These are phyloP conservation scores for Rhododendron molle DNA, from an alignment of 148 eudicot genomes.

Conservation along the genomic window DNA sequence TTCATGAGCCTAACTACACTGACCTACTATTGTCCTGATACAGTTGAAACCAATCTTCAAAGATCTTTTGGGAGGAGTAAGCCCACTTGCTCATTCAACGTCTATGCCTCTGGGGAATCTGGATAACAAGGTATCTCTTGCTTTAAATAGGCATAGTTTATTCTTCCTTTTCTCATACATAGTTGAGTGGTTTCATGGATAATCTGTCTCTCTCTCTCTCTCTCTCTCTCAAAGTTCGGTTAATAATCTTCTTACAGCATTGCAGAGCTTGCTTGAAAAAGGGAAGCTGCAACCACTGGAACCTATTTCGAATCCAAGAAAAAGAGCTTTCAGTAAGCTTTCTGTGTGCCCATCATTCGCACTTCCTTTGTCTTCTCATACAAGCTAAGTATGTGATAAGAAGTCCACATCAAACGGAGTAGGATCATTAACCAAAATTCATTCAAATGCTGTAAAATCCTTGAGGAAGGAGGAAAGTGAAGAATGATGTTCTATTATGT, in stretches of 20 bases:
- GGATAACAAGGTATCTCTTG: constrained; percentile 36
- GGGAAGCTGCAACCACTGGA: constrained; percentile 39
- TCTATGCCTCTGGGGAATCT: constrained; percentile 27
- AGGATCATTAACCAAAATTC: neutral
- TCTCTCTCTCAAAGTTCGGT: neutral
- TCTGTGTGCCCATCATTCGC: neutral
- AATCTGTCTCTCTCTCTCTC: neutral
- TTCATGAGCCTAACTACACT: neutral
- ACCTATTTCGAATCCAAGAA: constrained; percentile 50
- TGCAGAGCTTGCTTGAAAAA: constrained; percentile 39
- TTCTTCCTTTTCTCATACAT: neutral
- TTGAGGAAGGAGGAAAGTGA: neutral
- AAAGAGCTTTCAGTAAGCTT: constrained; percentile 67
- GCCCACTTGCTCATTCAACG: constrained; percentile 27
- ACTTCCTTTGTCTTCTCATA: neutral
- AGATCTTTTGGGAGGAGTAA: constrained; percentile 24
- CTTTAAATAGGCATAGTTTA: neutral
- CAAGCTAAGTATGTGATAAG: neutral
- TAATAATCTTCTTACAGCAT: constrained; percentile 26
- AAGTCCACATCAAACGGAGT: neutral
- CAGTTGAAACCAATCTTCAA: constrained; percentile 42
- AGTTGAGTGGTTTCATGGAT: neutral
- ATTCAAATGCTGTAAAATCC: neutral
- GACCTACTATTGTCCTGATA: neutral
- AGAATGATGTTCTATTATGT: neutral